Evolutionary conservation across 1,284 basidiomycete species (phyloP).

Genomic region (Ustilago tritici): DNA sequence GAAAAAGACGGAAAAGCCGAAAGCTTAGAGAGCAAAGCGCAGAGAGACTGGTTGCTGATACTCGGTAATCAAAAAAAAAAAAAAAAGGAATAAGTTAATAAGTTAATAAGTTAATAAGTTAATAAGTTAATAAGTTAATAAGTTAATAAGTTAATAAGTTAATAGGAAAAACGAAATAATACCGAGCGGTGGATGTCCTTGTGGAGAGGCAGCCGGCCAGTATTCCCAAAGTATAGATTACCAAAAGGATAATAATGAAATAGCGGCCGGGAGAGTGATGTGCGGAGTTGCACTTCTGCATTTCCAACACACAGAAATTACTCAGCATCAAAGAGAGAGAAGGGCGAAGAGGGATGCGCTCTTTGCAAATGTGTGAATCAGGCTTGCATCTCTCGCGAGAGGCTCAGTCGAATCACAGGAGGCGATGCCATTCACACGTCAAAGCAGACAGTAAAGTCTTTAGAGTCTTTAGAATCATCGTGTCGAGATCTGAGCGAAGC

Average conservation of each 20-base stretch:
- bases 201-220: not conserved
- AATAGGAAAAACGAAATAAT: slow-evolving; percentile 3
- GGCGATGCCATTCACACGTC: not conserved
- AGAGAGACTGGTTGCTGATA: not conserved
- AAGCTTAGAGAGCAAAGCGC: not conserved
- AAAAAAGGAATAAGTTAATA: not conserved
- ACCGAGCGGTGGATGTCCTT: slow-evolving; percentile 4
- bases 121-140: too few relatives aligned
- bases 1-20: not conserved
- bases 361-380: slow-evolving; percentile 3
- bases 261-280: not conserved
- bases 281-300: slow-evolving; percentile 1
- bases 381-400: not conserved
- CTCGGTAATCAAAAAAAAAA: not conserved
- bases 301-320: too few relatives aligned
- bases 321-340: too few relatives aligned
- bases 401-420: not conserved
- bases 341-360: not conserved
- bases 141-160: too few relatives aligned
- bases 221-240: not conserved
- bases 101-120: too few relatives aligned
- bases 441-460: not conserved
- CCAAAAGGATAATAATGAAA: not conserved
- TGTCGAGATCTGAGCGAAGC: not conserved
- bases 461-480: not conserved